Percentiles rank a stretch among this genome's conserved stretches.
These are phyloP conservation scores for Aspergillus texensis DNA, from an alignment of 2,329 filamentous ascomycete genomes.

Conservation along the genomic window DNA sequence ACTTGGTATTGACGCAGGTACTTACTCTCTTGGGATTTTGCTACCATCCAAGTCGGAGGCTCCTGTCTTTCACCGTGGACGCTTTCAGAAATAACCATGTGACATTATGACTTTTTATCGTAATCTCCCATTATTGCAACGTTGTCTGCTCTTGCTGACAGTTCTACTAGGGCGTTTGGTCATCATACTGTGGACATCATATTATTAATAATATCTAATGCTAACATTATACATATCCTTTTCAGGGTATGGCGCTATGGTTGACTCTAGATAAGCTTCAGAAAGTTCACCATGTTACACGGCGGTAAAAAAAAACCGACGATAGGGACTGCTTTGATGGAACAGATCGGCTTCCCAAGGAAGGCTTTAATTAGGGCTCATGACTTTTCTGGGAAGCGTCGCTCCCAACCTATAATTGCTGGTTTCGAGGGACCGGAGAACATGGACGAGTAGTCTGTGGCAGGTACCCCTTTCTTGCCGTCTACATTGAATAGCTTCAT, in stretches of 20 bases:
- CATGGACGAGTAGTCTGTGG: conserved; percentile 62
- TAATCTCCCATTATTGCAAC: not conserved
- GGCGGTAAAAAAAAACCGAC: not conserved
- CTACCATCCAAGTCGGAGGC: not conserved
- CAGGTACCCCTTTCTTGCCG: conserved; percentile 59
- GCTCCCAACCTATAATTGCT: conserved; percentile 21
- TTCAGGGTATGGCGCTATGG: not conserved
- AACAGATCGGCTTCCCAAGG: not conserved
- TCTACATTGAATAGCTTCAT: conserved; percentile 63
- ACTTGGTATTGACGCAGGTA: conserved; percentile 1
- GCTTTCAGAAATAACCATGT: not conserved
- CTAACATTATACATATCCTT: not conserved
- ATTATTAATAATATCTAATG: conserved; percentile 1
- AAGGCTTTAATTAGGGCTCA: conserved; percentile 1
- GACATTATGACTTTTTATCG: not conserved
- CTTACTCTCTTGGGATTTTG: not conserved
- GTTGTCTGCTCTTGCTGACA: not conserved
- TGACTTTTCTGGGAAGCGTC: conserved; percentile 15
- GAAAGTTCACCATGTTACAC: not conserved
- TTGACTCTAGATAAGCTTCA: not conserved
- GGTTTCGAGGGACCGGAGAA: conserved; percentile 25
- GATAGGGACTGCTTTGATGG: not conserved
- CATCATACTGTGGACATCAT: not conserved
- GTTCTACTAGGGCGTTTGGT: not conserved
- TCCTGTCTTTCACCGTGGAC: not conserved